Conservation (phyloP, 495 filamentous ascomycete genomes). For the Penicillium waksmanii region DNA sequence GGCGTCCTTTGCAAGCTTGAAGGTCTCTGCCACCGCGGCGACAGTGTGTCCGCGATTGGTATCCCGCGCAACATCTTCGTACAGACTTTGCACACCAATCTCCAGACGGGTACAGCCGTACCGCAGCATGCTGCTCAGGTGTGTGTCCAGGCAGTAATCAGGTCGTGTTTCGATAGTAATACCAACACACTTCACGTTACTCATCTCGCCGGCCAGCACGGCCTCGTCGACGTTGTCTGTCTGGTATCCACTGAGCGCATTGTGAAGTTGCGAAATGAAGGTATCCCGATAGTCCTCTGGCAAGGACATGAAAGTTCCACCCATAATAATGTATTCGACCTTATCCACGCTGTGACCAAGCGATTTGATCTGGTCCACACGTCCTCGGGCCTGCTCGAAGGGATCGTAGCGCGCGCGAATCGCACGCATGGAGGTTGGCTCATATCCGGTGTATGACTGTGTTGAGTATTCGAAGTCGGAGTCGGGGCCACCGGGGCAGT, state of each 20-base stretch:
- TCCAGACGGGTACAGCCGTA: conserved; percentile 96
- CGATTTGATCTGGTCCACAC: conserved; percentile 94
- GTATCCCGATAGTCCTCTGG: conserved; percentile 84
- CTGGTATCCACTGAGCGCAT: conserved; percentile 91
- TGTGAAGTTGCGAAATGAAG: conserved; percentile 95
- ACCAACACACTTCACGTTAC: conserved; percentile 93
- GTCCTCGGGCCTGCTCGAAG: conserved; percentile 93
- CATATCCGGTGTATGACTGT: conserved; percentile 97
- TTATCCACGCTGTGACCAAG: conserved; percentile 97
- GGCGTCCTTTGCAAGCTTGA: conserved; percentile 92
- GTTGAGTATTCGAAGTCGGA: conserved; percentile 99
- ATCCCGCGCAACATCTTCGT: conserved; percentile 97
- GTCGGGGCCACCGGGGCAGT: conserved; percentile 96
- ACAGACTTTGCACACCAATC: conserved; percentile 93
- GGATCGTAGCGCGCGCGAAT: conserved; percentile 97
- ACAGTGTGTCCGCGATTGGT: conserved; percentile 98
- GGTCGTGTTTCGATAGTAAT: conserved; percentile 98
- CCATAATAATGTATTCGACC: conserved; percentile 99
- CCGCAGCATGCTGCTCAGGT: conserved; percentile 90
- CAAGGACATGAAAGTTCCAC: conserved; percentile 97
- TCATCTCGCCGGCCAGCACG: conserved; percentile 88
- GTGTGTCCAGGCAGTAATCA: conserved; percentile 92
- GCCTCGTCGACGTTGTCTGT: conserved; percentile 93
- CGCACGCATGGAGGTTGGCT: conserved; percentile 97
- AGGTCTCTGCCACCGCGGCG: conserved; percentile 90